Evolutionary conservation across 306 rosid genomes (phyloP).

Genomic region (Amphicarpaea edgeworthii): DNA sequence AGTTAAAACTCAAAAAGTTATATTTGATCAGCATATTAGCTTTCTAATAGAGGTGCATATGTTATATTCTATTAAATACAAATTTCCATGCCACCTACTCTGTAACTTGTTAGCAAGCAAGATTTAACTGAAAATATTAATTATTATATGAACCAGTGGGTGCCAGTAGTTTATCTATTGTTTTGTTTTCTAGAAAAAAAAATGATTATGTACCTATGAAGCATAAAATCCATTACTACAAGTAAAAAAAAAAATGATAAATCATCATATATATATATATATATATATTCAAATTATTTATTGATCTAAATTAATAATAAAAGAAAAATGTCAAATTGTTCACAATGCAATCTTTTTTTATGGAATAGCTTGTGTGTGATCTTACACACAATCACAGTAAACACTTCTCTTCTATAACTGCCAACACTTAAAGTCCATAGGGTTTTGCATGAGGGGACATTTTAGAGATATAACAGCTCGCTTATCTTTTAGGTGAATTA

Average conservation of each 20-base stretch:
- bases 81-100: conserved; percentile 19
- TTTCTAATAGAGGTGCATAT: conserved; percentile 20
- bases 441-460: too few relatives aligned
- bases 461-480: too few relatives aligned
- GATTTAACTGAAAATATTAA: background rate
- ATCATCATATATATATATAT: too few relatives aligned
- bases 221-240: background rate
- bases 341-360: too few relatives aligned
- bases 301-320: too few relatives aligned
- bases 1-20: background rate
- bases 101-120: conserved; percentile 27
- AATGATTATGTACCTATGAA: background rate
- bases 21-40: conserved; percentile 32
- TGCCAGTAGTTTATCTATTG: background rate
- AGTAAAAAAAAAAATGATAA: background rate
- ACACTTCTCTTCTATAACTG: too few relatives aligned
- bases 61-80: conserved; percentile 13
- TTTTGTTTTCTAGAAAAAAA: background rate
- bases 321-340: too few relatives aligned
- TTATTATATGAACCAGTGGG: background rate
- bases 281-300: too few relatives aligned
- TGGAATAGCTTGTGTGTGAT: too few relatives aligned
- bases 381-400: too few relatives aligned
- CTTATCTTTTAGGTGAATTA: too few relatives aligned
- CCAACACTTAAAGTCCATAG: too few relatives aligned